Evolutionary conservation across 1,284 basidiomycete species (phyloP).

Genomic region (Violaceomyces palustris): DNA sequence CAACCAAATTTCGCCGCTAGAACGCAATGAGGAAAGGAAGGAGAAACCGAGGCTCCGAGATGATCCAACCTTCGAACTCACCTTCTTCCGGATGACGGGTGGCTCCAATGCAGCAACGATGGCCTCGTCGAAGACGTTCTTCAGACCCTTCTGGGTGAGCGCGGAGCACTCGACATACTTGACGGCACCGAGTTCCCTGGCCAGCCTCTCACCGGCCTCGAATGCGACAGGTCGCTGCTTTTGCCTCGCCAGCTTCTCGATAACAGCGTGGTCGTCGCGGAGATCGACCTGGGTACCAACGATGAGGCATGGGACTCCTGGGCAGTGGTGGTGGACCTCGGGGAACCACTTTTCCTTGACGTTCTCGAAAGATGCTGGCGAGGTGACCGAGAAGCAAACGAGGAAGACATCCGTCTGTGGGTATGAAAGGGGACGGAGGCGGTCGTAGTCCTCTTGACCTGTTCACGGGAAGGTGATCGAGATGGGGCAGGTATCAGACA

Average conservation of each 20-base stretch:
- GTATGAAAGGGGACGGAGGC: slow-evolving; percentile 95
- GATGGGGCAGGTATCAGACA: too few species aligned
- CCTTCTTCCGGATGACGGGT: slow-evolving; percentile 76
- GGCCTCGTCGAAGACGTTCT: slow-evolving; percentile 99
- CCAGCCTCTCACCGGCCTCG: slow-evolving; percentile 88
- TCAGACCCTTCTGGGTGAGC: slow-evolving; percentile 95
- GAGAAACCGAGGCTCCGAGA: background rate
- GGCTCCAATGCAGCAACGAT: slow-evolving; percentile 98
- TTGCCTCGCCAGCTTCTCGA: slow-evolving; percentile 90
- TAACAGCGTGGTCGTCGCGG: slow-evolving; percentile 83
- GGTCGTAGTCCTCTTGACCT: slow-evolving; percentile 99
- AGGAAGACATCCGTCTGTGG: slow-evolving; percentile 99
- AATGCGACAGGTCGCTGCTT: slow-evolving; percentile 86
- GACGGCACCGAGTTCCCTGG: slow-evolving; percentile 90
- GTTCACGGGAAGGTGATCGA: too few species aligned
- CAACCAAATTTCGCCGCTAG: too few species aligned
- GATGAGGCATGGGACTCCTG: slow-evolving; percentile 97
- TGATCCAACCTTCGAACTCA: slow-evolving; percentile 1
- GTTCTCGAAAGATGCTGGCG: slow-evolving; percentile 98
- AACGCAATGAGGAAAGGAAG: too few species aligned
- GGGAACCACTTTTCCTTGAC: slow-evolving; percentile 99
- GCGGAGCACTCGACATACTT: slow-evolving; percentile 99
- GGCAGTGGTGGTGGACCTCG: slow-evolving; percentile 98
- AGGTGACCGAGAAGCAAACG: slow-evolving; percentile 98
- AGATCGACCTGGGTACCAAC: slow-evolving; percentile 98